Base-by-base conservation (phyloP, 2,329 filamentous ascomycete genomes). In the Colletotrichum echinochloae region DNA sequence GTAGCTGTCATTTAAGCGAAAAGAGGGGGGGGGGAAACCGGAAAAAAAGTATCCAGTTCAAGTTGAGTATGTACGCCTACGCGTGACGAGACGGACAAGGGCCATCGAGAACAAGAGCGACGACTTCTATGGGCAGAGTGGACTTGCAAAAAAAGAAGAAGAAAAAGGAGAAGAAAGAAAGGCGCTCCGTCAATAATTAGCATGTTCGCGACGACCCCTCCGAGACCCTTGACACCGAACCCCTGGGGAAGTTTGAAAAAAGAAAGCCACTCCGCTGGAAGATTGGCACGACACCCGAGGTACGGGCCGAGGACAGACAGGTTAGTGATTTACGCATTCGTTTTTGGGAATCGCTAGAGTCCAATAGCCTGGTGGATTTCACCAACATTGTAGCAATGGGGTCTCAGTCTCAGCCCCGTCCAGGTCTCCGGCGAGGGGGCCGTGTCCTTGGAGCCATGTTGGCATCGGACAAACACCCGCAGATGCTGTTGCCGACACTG, bases 281-380 rank as follows among this genome's bases (percentile, higher is more conserved):
- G 48, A 66, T 66, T 70, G 67, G 44, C 63, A 70, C 67, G 67
- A 70, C 56, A 56, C 63, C 67, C 66, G 63, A 66, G 44, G 56
- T 28, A 63, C 56, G 63, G 66, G 56, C 55, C 63, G n/a, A 56
- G 28, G 60, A 52, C 8, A 30, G 20, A n/a, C 12, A 30, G 52
- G 30, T 49, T 48, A 33, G 51, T 33, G 39, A n/a, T 49, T 55
- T 52, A 54, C 62, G 26, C 26, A 23, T 35, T 44, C 56, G 28
- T 20, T 52, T 52, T 54, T 41, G 33, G 55, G 49, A 55, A 28
- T 41, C 55, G 33, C 30, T 28, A 28, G 26, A 56, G 48, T 51
- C 56, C 55, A 66, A 66, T 66, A 49, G 66, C 60, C n/a, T 60
- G 39, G 62, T 46, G 35, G 18, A 35, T 49, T 49, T 28, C 18